Evolutionary conservation across 2,329 filamentous ascomycete genomes (phyloP).

Genomic region (Alternaria conjuncta): DNA sequence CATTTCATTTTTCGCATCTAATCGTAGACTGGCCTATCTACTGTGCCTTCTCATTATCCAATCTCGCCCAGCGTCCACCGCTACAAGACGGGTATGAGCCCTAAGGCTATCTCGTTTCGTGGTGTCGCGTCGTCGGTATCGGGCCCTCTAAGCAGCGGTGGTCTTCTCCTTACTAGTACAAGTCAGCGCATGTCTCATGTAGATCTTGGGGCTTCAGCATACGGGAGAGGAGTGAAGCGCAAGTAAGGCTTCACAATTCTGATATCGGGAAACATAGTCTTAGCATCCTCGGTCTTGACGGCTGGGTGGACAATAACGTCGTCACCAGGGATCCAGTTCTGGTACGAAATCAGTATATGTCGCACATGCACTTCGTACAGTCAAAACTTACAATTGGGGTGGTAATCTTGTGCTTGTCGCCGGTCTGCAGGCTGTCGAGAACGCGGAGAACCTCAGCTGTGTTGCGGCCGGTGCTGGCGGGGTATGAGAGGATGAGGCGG

Average conservation of each 20-base stretch:
- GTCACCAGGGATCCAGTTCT: conserved; percentile 58
- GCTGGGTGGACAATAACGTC: conserved; percentile 68
- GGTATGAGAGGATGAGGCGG: conserved; percentile 67
- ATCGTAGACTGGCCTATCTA: not conserved
- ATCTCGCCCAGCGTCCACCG: not conserved
- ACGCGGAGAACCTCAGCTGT: conserved; percentile 60
- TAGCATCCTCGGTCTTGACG: conserved; percentile 64
- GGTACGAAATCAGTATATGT: not conserved
- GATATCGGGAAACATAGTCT: conserved; percentile 66
- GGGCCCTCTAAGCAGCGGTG: conserved; percentile 46
- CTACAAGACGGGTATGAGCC: not conserved
- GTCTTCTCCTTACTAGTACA: conserved; percentile 66
- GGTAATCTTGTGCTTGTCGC: conserved; percentile 65
- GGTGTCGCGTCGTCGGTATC: not conserved
- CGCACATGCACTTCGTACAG: not conserved
- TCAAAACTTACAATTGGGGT: conserved; percentile 57
- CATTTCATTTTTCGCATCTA: not conserved
- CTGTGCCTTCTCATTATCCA: not conserved
- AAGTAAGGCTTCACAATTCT: conserved; percentile 69
- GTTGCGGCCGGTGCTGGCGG: conserved; percentile 65
- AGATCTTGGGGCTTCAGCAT: too few relatives aligned
- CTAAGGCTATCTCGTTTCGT: not conserved
- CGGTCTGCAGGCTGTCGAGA: conserved; percentile 61
- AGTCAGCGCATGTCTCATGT: too few relatives aligned
- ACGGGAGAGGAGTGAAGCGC: conserved; percentile 64